Conservation (phyloP, 2,329 filamentous ascomycete species). For the Lithohypha guttulata region DNA sequence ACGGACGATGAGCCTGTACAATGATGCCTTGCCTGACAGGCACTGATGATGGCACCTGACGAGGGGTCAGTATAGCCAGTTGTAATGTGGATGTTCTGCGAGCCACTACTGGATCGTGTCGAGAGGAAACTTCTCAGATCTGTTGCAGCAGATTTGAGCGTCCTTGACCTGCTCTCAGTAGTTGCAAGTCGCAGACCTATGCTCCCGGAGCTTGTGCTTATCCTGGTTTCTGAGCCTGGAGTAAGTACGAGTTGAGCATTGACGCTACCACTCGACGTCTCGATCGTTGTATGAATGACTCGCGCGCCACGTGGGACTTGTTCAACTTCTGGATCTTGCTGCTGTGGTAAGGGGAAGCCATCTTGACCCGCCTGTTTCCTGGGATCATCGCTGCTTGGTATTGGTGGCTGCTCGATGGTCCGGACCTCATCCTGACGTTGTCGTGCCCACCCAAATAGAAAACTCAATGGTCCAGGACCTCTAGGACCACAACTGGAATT, state of each 20-base stretch:
- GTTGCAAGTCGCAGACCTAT: conserved; percentile 4
- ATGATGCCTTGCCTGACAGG: conserved; percentile 1
- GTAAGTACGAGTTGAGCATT: conserved; percentile 3
- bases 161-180: neutral
- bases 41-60: conserved; percentile 5
- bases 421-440: neutral
- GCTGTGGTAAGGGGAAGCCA: neutral
- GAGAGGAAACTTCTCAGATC: conserved; percentile 4
- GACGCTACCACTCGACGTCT: conserved; percentile 8
- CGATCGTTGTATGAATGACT: conserved; percentile 6
- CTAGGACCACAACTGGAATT: neutral
- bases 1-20: conserved; percentile 20
- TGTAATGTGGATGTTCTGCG: neutral
- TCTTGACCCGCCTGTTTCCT: conserved; percentile 2
- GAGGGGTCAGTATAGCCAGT: conserved; percentile 5
- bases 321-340: neutral
- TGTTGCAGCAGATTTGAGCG: neutral
- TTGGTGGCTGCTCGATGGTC: neutral
- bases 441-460: neutral
- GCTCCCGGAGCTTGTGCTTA: conserved; percentile 4
- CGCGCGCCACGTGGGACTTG: neutral
- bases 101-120: conserved; percentile 5
- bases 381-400: conserved; percentile 3
- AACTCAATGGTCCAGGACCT: neutral
- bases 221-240: conserved; percentile 2